A percentile compares a stretch with the other conserved stretches of the same genome.
Evolutionary conservation across 495 filamentous ascomycete genomes (phyloP).

Genomic region (Xylaria palmicola): DNA sequence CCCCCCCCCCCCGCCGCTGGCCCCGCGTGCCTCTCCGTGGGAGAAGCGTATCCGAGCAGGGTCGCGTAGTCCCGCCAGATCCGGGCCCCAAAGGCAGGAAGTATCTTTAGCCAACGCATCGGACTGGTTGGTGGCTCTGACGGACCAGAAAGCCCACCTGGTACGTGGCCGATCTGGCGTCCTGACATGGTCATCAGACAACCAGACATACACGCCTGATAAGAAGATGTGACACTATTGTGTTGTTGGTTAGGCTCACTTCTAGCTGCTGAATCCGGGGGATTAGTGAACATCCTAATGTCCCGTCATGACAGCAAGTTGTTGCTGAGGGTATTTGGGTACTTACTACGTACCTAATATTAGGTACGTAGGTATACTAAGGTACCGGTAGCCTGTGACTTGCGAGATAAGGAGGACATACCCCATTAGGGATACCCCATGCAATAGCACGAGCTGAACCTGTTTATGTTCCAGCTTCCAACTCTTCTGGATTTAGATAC

Average conservation of each 20-base stretch:
- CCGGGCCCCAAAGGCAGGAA: background rate
- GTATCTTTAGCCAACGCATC: background rate
- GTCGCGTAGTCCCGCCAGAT: background rate
- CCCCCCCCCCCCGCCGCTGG: no score
- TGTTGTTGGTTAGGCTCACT: background rate
- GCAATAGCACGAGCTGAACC: no score
- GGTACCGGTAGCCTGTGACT: no score
- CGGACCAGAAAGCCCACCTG: background rate
- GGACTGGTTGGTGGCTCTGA: conserved; percentile 4
- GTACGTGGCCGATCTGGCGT: background rate
- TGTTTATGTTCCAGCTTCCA: no score
- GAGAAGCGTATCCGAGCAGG: background rate
- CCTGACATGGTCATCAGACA: conserved; percentile 5
- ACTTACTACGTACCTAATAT: background rate
- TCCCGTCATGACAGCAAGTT: background rate
- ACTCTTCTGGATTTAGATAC: no score
- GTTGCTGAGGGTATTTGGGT: background rate
- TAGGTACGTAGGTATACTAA: no score
- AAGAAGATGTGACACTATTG: background rate
- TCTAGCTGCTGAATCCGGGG: background rate
- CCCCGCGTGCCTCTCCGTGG: background rate
- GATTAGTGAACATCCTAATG: background rate
- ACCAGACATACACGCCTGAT: background rate
- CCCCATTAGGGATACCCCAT: no score
- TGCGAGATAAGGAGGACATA: no score